Conservation (phyloP, 306 rosid genomes). For the Astragalus membranaceus region DNA sequence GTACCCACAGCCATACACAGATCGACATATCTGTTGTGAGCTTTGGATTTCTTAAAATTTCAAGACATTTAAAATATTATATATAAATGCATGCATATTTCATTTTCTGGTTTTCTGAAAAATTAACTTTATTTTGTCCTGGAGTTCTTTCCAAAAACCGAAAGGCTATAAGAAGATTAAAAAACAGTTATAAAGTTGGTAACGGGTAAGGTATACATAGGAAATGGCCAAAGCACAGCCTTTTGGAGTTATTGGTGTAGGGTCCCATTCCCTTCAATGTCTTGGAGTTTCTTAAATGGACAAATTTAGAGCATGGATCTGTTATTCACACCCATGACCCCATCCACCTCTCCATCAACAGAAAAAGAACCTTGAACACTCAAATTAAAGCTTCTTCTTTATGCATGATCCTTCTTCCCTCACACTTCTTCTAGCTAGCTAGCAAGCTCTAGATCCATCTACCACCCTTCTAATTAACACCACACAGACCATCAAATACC, state of each 20-base stretch:
- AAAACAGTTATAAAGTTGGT: constrained; percentile 10
- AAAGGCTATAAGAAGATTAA: not conserved
- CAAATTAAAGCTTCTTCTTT: not conserved
- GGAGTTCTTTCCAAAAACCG: not conserved
- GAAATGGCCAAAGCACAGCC: constrained; percentile 13
- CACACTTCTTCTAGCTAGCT: not conserved
- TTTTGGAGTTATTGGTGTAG: constrained; percentile 28
- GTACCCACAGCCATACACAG: not conserved
- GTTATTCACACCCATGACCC: not conserved
- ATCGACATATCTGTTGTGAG: not conserved
- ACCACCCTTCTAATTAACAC: not conserved
- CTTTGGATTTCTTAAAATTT: not conserved
- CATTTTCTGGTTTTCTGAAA: constrained; percentile 5
- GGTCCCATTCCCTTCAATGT: constrained; percentile 8
- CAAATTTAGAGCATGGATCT: constrained; percentile 13
- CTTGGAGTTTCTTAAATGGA: not conserved
- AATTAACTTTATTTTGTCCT: constrained; percentile 2
- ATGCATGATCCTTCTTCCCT: not conserved
- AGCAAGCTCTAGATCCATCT: not conserved
- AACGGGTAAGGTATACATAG: not conserved
- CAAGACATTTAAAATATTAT: not conserved
- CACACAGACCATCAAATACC: too few species aligned
- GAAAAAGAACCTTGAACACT: not conserved
- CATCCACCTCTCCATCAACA: constrained; percentile 1
- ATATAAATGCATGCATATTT: not conserved